Evolutionary conservation across 1,139 yeast genomes (phyloP), one percentile per base, ranked within the genome.

Genomic region (Yamadazyma triangularis): DNA sequence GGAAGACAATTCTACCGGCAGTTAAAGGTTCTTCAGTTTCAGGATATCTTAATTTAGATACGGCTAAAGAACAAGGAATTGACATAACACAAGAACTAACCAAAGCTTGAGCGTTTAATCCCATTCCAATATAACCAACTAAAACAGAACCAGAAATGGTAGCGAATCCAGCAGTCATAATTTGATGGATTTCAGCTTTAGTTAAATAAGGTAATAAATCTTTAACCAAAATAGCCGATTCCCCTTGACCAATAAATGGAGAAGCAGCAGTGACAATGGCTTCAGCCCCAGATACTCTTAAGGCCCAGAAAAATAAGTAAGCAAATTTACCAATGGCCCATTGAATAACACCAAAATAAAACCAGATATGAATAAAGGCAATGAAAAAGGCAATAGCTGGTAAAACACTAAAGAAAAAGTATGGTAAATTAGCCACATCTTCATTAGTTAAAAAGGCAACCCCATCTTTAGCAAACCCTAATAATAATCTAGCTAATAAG

Each of bases 1-100:
- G 73, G 35, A 73, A 56, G 14, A 68, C 63, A 23, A 71, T 65
- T 33, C 58, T 59, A 28, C 80, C 79, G 34, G 65, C 54, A 15
- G 83, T 69, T 25, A 77, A 45, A 2, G 83, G 68, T 37, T 60
- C 67, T 44, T 78, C 83, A 13, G 74, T 67, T 50, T 78, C 85
- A 11, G 85, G 85, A 43, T 58, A 64, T 52, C 84, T 67, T 42
- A 78, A 61, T 50, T 77, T 77, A 12, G 84, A 75, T 15, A 77
- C 73, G 8, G 83, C 81, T 38, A 78, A 59, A 8, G 82, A 73
- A 19, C 81, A 80, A 5, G 85, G 85, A 49, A 78, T 77, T 2
- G 83, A 77, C 85, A 78, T 78, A 38, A 78, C 80, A 64, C 84
- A 78, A 16, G 82, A 73, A 13, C 81, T 72, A 15, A 78, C 76